Evolutionary conservation across 306 rosid genomes (phyloP).

Genomic region (Inga leiocalycina): DNA sequence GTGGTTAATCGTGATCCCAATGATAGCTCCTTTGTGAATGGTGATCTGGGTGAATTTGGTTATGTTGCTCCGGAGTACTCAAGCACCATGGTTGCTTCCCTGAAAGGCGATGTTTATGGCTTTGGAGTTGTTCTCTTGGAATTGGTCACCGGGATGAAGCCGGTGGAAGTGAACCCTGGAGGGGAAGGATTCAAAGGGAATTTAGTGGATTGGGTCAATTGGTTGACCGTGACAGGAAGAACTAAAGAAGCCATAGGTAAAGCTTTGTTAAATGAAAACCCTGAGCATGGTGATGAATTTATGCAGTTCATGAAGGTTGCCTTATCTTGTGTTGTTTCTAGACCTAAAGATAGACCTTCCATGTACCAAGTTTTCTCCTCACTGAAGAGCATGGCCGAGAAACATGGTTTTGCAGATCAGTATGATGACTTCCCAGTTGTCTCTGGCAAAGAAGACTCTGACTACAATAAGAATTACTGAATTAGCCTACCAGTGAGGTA

Average conservation of each 20-base stretch:
- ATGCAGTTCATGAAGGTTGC: conserved; percentile 54
- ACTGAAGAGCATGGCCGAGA: conserved; percentile 51
- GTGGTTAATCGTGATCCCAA: conserved; percentile 47
- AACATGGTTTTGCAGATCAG: conserved; percentile 52
- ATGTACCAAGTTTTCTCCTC: conserved; percentile 59
- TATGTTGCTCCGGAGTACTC: conserved; percentile 67
- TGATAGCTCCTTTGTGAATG: conserved; percentile 56
- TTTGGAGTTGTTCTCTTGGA: conserved; percentile 65
- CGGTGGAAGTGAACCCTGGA: conserved; percentile 41
- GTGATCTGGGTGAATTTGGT: conserved; percentile 60
- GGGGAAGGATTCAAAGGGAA: conserved; percentile 55
- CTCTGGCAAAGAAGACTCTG: conserved; percentile 39
- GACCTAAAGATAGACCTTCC: conserved; percentile 65
- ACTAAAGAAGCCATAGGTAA: conserved; percentile 48
- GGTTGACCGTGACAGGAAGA: conserved; percentile 43
- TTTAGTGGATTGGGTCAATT: conserved; percentile 58
- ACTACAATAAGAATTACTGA: conserved; percentile 1
- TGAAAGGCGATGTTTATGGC: conserved; percentile 62
- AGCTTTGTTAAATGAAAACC: conserved; percentile 49
- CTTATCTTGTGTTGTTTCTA: conserved; percentile 49
- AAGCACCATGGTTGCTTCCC: conserved; percentile 56
- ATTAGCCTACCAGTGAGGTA: conserved; percentile 1
- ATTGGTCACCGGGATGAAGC: conserved; percentile 58
- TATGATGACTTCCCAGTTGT: conserved; percentile 47
- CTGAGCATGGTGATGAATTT: conserved; percentile 49